These are phyloP conservation scores for Cutaneotrichosporon mucoides DNA, from an alignment of 1,284 basidiomycete genomes.

Conservation along the genomic window DNA sequence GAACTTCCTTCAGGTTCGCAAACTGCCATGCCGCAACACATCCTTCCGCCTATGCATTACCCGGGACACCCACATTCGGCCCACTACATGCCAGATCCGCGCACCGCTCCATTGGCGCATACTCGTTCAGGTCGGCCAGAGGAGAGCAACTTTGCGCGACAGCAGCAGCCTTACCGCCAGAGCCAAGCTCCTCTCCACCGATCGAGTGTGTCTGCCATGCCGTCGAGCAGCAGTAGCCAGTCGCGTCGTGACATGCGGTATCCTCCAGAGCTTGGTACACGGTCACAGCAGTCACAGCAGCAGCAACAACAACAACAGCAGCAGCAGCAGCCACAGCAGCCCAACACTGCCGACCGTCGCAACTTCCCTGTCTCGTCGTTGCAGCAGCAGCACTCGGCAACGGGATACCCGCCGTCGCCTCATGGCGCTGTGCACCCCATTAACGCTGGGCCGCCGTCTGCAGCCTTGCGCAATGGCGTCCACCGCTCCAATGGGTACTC, in stretches of 20 bases:
- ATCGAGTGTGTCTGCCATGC: slow-evolving; percentile 3
- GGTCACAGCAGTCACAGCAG: neutral
- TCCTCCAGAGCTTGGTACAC: slow-evolving; percentile 8
- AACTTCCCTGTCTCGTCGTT: slow-evolving; percentile 27
- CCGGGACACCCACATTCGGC: slow-evolving; percentile 12
- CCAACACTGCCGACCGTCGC: slow-evolving; percentile 24
- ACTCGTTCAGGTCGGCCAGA: slow-evolving; percentile 22
- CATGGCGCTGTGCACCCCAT: slow-evolving; percentile 8
- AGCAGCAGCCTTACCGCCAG: slow-evolving; percentile 29
- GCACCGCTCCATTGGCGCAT: slow-evolving; percentile 33
- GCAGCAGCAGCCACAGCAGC: slow-evolving; percentile 8
- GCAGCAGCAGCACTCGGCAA: slow-evolving; percentile 4
- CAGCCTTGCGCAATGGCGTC: slow-evolving; percentile 6
- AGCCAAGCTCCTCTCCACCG: slow-evolving; percentile 2
- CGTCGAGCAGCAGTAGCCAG: slow-evolving; percentile 2
- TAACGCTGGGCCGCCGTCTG: neutral
- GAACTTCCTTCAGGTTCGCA: slow-evolving; percentile 39
- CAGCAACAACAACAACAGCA: slow-evolving; percentile 1
- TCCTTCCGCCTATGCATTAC: slow-evolving; percentile 30
- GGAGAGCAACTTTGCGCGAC: slow-evolving; percentile 36
- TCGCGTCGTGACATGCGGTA: slow-evolving; percentile 8
- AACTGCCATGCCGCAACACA: slow-evolving; percentile 34
- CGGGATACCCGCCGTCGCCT: slow-evolving; percentile 13
- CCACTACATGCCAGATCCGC: slow-evolving; percentile 33
- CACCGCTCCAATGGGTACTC: slow-evolving; percentile 23